phyloP scores from a whole-genome alignment of 768 basidiomycete species.

The Collybia nuda region DNA sequence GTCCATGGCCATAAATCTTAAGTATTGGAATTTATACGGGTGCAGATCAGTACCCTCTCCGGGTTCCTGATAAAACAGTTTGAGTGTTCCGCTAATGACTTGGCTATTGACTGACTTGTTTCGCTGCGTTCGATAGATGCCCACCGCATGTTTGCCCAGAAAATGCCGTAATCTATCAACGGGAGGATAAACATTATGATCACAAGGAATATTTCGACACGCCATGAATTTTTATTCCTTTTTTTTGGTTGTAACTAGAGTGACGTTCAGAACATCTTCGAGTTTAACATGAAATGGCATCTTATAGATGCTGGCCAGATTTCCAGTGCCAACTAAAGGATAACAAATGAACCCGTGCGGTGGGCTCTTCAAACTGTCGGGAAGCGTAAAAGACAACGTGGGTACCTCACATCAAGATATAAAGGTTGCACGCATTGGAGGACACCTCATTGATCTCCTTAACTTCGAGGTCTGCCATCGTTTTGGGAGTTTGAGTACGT shows the following conservation, averaged over 20 bases:
- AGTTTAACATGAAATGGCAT: neutral
- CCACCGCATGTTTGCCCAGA: constrained; percentile 11
- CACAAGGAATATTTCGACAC: constrained; percentile 7
- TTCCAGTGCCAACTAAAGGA: constrained; percentile 8
- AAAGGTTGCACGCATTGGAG: constrained; percentile 10
- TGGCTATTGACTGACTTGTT: constrained; percentile 2
- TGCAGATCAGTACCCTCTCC: no score
- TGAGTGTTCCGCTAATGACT: constrained; percentile 9
- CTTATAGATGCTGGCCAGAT: constrained; percentile 8
- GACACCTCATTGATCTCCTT: constrained; percentile 10
- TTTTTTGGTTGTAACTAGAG: constrained; percentile 1
- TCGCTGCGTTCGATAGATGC: constrained; percentile 12
- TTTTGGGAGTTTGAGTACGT: no score
- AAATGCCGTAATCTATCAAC: constrained; percentile 9
- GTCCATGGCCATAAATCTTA: no score
- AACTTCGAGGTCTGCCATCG: neutral
- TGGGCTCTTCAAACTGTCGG: neutral
- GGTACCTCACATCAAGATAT: constrained; percentile 12
- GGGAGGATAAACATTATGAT: constrained; percentile 7
- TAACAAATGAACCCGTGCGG: constrained; percentile 9
- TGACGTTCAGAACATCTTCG: neutral
- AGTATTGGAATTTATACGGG: no score
- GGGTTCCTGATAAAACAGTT: constrained; percentile 8
- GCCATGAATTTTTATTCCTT: neutral
- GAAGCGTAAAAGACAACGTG: neutral